Percentiles rank a stretch among this genome's conserved stretches.
These are phyloP conservation scores for Nakazawaea peltata DNA, from an alignment of 805 yeast species.

Conservation along the genomic window DNA sequence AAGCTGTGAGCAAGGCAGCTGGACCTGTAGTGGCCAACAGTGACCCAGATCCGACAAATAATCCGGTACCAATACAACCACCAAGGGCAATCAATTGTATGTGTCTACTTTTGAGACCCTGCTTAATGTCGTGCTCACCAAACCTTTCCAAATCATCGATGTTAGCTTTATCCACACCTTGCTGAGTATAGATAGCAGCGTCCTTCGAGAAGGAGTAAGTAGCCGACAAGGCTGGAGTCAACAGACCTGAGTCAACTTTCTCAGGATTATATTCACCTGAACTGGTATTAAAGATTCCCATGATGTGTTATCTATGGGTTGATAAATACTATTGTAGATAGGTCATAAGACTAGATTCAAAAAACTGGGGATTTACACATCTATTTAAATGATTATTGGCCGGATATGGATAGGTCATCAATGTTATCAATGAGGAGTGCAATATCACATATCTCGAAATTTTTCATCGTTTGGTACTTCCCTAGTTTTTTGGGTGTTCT, in stretches of 20 bases:
- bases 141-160: conserved; percentile 7
- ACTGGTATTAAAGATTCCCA: not conserved
- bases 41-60: conserved; percentile 41
- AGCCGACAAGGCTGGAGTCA: conserved; percentile 4
- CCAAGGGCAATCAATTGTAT: conserved; percentile 65
- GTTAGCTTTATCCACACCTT: conserved; percentile 3
- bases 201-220: conserved; percentile 8
- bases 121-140: conserved; percentile 19
- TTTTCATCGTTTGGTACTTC: no score
- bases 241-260: not conserved
- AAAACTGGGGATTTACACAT: no score
- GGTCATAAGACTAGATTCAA: no score
- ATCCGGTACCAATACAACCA: conserved; percentile 65
- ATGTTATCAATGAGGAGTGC: no score
- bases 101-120: conserved; percentile 39
- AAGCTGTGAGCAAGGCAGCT: conserved; percentile 48
- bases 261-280: no score
- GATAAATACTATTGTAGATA: no score
- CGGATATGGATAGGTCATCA: no score
- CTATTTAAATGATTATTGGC: no score
- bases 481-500: no score
- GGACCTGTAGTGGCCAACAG: conserved; percentile 26
- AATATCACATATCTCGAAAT: no score
- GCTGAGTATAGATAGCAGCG: conserved; percentile 9
- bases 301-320: conserved; percentile 1